Base-by-base conservation (phyloP, 1,284 basidiomycete genomes). In the Leccinum olivaceoglutinosum region DNA sequence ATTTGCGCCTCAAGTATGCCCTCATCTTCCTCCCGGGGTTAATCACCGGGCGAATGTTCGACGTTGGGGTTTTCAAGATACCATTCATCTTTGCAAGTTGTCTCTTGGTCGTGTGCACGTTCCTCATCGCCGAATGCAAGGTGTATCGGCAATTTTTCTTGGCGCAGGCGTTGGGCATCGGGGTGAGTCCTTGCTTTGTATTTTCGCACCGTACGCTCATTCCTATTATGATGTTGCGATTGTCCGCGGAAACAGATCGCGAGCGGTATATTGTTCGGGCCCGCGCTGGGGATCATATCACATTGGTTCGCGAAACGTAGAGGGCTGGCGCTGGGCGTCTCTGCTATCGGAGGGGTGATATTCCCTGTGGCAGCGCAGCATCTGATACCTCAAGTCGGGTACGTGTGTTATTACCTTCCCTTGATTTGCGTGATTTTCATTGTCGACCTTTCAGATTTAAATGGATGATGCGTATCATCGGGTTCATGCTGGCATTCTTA, bases 61-160 rank as follows among this genome's bases (percentile, higher is more conserved):
- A 74, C 60, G 41, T 72, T 36, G 72, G 72, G 61, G 67, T 75
- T 39, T 69, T 75, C 59, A 76, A 67, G 58, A 62, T 75, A 39
- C 72, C 74, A 3, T 70, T 80, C 25, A 66, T 79, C 18, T 9
- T 72, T 5, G 78, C 77, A 9, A 79, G 78, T 21, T 68, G 72
- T 9, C 60, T 82, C 32, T 72, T 85, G 36, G 72, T 83, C 21
- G 66, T 77, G 1, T 78, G 76, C 44, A 77, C 80, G 1, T 81
- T 86, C 69, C 74, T 86, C 62, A 74, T 79, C 1, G 81, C 82
- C 1, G 77, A 86, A 68, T 82, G 82, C 61, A 80, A 67, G 5
- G 64, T 73, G 60, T 87, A 82, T 68, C 87, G 80, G 78, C 84
- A 87, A 41, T 77, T 84, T 61, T 65, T 84, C 44, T 74, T 84